phyloP scores from a whole-genome alignment of 1,284 basidiomycete genomes.

The Porogramme epimiltina region DNA sequence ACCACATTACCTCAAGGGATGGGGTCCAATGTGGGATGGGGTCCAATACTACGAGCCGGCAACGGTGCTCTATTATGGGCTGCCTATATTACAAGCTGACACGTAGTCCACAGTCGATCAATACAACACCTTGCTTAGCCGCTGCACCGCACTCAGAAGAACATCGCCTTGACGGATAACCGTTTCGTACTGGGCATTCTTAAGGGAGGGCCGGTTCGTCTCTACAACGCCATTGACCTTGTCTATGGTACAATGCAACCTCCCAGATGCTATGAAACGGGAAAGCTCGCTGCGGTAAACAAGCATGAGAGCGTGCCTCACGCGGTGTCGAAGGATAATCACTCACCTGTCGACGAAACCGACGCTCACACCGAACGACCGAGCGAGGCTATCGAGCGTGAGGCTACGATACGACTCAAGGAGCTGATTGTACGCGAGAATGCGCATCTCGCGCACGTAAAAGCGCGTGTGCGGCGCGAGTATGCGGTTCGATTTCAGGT shows the following conservation, averaged over 20 bases:
- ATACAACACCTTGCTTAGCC: slow-evolving; percentile 76
- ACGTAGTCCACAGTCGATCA: slow-evolving; percentile 27
- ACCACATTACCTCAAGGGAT: too few relatives aligned
- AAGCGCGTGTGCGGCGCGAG: slow-evolving; percentile 87
- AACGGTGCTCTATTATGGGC: too few relatives aligned
- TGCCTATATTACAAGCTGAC: slow-evolving; percentile 18
- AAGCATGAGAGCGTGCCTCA: neutral
- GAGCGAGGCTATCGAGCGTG: slow-evolving; percentile 85
- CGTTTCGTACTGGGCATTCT: slow-evolving; percentile 90
- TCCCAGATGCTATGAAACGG: slow-evolving; percentile 89
- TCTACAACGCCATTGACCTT: slow-evolving; percentile 93
- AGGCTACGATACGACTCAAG: slow-evolving; percentile 91
- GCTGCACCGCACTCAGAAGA: slow-evolving; percentile 78
- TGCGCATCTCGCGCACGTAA: slow-evolving; percentile 96
- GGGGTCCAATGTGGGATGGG: too few relatives aligned
- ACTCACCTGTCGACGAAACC: slow-evolving; percentile 84
- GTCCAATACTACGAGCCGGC: too few relatives aligned
- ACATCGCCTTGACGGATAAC: slow-evolving; percentile 89
- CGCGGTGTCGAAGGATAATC: slow-evolving; percentile 22
- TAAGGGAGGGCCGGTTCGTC: slow-evolving; percentile 86
- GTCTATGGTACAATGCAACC: slow-evolving; percentile 91
- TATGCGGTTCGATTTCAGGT: slow-evolving; percentile 85
- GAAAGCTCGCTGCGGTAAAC: slow-evolving; percentile 76
- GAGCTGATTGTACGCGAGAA: slow-evolving; percentile 91
- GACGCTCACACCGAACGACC: slow-evolving; percentile 89